These are phyloP conservation scores for Thalassiosira hispida DNA, from an alignment of 352 stramenopile species.

Conservation along the genomic window DNA sequence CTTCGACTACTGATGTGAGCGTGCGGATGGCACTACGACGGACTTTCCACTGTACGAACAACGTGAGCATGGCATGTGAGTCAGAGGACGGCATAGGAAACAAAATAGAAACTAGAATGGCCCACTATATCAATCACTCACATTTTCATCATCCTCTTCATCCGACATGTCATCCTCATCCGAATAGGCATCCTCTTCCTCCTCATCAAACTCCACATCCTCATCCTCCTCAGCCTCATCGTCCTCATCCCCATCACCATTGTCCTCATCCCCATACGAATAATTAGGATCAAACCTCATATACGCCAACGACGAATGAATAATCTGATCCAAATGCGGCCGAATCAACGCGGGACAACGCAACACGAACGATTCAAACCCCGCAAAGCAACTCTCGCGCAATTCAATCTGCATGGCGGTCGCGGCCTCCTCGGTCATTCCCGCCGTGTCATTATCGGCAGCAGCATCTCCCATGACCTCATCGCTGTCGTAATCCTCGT, in stretches of 20 bases:
- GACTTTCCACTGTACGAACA: slow-evolving; percentile 94
- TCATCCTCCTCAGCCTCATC: slow-evolving; percentile 86
- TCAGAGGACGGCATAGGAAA: neutral
- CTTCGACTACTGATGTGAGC: slow-evolving; percentile 78
- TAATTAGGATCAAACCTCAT: slow-evolving; percentile 99
- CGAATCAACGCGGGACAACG: slow-evolving; percentile 95
- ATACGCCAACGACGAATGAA: slow-evolving; percentile 88
- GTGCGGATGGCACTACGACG: slow-evolving; percentile 83
- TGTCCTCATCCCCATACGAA: slow-evolving; percentile 93
- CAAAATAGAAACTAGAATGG: neutral
- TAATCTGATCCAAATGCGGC: slow-evolving; percentile 92
- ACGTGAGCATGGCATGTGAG: neutral
- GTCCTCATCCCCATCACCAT: slow-evolving; percentile 88
- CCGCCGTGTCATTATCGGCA: slow-evolving; percentile 83
- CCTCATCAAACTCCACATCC: slow-evolving; percentile 88
- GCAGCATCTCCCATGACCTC: slow-evolving; percentile 88
- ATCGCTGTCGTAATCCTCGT: slow-evolving; percentile 89
- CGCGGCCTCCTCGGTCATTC: slow-evolving; percentile 65
- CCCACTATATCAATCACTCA: slow-evolving; percentile 9
- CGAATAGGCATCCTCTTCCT: slow-evolving; percentile 87
- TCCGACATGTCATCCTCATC: slow-evolving; percentile 81
- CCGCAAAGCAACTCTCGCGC: slow-evolving; percentile 97
- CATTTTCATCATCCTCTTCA: slow-evolving; percentile 72
- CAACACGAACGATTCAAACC: slow-evolving; percentile 96
- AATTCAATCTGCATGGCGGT: slow-evolving; percentile 90